These are phyloP conservation scores for Trypethelium eluteriae DNA, from an alignment of 495 filamentous ascomycete species.

Conservation along the genomic window DNA sequence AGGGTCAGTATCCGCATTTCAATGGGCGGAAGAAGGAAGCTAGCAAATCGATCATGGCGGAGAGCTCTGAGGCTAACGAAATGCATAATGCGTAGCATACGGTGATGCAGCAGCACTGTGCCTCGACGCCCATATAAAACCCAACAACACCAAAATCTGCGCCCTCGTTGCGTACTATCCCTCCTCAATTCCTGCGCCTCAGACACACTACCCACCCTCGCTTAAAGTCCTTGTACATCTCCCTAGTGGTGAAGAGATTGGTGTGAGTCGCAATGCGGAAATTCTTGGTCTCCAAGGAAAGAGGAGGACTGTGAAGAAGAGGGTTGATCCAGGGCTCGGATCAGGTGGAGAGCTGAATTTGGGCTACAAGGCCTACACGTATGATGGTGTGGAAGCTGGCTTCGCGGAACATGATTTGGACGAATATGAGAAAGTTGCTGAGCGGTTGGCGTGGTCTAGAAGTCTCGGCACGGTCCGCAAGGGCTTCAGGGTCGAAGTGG, in stretches of 20 bases:
- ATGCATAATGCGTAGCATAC: conserved; percentile 27
- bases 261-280: conserved; percentile 36
- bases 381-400: conserved; percentile 33
- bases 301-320: conserved; percentile 41
- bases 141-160: conserved; percentile 38
- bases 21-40: not conserved
- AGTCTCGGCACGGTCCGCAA: conserved; percentile 41
- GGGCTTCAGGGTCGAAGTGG: conserved; percentile 52
- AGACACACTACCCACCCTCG: conserved; percentile 32
- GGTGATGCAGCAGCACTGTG: conserved; percentile 36
- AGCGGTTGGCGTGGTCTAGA: conserved; percentile 44
- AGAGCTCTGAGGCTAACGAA: conserved; percentile 9
- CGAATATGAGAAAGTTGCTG: conserved; percentile 43
- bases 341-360: conserved; percentile 43
- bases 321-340: conserved; percentile 47
- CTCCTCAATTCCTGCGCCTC: conserved; percentile 23
- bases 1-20: conserved; percentile 13
- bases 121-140: conserved; percentile 32
- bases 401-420: conserved; percentile 50
- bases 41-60: not conserved
- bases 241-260: conserved; percentile 27
- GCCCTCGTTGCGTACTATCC: conserved; percentile 39
- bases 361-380: conserved; percentile 40
- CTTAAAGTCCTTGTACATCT: conserved; percentile 44
- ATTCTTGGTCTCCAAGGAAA: conserved; percentile 61